phyloP scores from a whole-genome alignment of 139 green algal genomes.

The Dunaliella primolecta region DNA sequence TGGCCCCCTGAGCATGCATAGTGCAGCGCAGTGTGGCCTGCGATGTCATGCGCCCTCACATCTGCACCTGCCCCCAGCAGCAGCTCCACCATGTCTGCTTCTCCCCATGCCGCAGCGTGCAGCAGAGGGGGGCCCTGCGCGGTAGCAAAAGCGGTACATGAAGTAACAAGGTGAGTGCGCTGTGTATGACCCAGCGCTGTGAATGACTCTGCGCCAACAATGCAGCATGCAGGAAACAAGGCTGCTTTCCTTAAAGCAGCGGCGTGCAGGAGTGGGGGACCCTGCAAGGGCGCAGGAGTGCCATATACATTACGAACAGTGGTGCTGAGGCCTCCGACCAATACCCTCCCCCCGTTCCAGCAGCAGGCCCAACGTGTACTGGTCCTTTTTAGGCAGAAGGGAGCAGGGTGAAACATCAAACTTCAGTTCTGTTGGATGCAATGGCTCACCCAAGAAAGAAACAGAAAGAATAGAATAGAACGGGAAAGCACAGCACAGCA shows the following conservation, averaged over 20 bases:
- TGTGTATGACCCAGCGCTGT: neutral
- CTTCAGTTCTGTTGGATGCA: too few species aligned
- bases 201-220: neutral
- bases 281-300: neutral
- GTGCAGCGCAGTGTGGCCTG: conserved; percentile 45
- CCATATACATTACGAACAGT: too few species aligned
- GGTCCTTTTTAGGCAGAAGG: too few species aligned
- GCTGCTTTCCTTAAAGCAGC: too few species aligned
- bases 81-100: conserved; percentile 37
- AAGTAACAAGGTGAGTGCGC: neutral
- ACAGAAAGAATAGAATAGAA: too few species aligned
- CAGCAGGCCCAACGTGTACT: too few species aligned
- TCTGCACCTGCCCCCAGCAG: conserved; percentile 42
- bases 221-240: neutral
- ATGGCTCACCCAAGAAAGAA: too few species aligned
- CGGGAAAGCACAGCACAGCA: too few species aligned
- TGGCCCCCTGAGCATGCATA: conserved; percentile 38
- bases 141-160: neutral
- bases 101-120: conserved; percentile 24
- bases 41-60: conserved; percentile 24
- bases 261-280: too few species aligned
- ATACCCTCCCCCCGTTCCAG: too few species aligned
- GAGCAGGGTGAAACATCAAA: too few species aligned
- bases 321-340: too few species aligned
- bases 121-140: conserved; percentile 22